These are phyloP conservation scores for Apiospora malaysiana DNA, from an alignment of 2,329 filamentous ascomycete genomes.

Conservation along the genomic window DNA sequence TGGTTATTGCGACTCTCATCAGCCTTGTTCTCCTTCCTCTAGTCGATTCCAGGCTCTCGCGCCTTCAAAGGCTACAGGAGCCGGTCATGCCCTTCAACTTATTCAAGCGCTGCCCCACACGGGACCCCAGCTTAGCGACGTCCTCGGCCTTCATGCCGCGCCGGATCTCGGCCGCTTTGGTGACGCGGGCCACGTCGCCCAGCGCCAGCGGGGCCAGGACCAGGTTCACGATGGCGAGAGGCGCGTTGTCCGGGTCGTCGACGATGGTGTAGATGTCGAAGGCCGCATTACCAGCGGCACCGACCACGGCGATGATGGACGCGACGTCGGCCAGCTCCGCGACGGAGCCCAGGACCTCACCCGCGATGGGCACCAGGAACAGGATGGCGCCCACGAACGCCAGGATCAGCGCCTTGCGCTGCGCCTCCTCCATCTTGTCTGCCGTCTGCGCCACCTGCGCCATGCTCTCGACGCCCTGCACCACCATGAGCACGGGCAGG, in stretches of 20 bases:
- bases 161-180: conserved; percentile 21
- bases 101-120: not conserved
- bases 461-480: not conserved
- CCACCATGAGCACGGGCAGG: not conserved
- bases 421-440: conserved; percentile 33
- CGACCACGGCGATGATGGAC: not conserved
- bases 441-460: conserved; percentile 27
- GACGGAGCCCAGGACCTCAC: not conserved
- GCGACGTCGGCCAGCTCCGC: not conserved
- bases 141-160: not conserved
- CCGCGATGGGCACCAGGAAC: not conserved
- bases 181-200: not conserved
- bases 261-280: not conserved
- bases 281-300: not conserved
- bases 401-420: conserved; percentile 29
- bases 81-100: not conserved
- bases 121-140: conserved; percentile 8
- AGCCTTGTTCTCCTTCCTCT: too few relatives aligned
- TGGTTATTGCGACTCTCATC: too few relatives aligned
- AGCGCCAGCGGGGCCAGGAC: conserved; percentile 28
- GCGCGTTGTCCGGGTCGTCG: not conserved
- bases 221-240: conserved; percentile 21
- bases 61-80: not conserved
- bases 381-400: not conserved
- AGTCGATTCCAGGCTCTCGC: too few relatives aligned